Base-by-base conservation (phyloP, 75 land plant species). In the Chamaecyparis obtusa region DNA sequence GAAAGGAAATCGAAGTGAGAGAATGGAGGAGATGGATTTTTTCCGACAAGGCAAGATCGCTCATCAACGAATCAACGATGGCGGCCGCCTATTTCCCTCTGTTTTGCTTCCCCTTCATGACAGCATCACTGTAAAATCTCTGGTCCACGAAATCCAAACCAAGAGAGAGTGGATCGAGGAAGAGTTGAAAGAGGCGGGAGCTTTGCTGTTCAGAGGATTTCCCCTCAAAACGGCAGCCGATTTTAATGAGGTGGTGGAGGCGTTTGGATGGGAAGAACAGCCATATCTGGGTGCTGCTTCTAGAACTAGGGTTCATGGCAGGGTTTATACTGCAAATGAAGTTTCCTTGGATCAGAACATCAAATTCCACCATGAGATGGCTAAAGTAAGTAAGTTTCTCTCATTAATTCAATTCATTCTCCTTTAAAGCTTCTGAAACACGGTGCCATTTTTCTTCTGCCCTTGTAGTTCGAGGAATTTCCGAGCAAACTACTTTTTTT, bases 201-300 rank as follows among this genome's bases (percentile, higher is more conserved):
- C 94, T 17, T 86, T 93, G 56, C 88, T 93, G n/a, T 41, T 93
- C 43, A 86, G 94, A 67, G 94, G 94, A 37, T 93, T 88, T 78
- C 85, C 81, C 56, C 72, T 93, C 17, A 35, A 55, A 21, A 72
- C 27, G 32, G 89, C 92, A 17, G 56, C 72, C 21, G 93, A 89
- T 11, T 92, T 92, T 86, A 84, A 91, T 55, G 76, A 71, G 16
- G 84, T 91, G 1, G 78, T 92, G 30, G 90, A 89, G 84, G 83
- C 90, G 64, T 86, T 89, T 27, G 93, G 87, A 35, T 90, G 90
- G 88, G 93, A 92, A 14, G 93, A 90, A 51, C 84, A 87, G 16
- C 87, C 75, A 19, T 92, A 92, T 76, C 81, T 91, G 3, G 93
- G 93, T 0, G 87, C 86, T 27, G 92, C 93, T 24, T 87, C 89